Conservation (phyloP, 2,329 filamentous ascomycete genomes). For the Alternaria sp. region DNA sequence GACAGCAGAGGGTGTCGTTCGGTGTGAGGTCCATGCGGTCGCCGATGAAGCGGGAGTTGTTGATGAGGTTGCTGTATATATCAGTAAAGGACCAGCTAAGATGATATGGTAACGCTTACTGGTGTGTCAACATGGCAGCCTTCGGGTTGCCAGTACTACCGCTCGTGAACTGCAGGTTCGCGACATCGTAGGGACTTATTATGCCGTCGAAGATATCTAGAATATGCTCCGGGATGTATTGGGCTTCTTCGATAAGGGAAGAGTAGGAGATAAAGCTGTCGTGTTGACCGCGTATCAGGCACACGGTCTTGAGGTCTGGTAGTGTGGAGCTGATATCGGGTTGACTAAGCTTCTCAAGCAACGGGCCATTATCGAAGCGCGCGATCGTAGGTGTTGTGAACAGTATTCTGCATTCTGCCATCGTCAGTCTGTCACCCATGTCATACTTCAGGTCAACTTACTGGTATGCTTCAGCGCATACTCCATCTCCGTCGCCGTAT, state of each 20-base stretch:
- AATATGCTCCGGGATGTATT: conserved; percentile 40
- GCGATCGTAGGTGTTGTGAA: conserved; percentile 76
- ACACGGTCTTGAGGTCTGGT: conserved; percentile 41
- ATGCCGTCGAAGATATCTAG: conserved; percentile 45
- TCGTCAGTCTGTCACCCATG: neutral
- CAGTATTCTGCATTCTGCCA: conserved; percentile 70
- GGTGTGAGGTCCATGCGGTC: conserved; percentile 73
- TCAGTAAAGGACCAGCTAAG: too few relatives aligned
- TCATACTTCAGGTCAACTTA: conserved; percentile 44
- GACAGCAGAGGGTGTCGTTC: conserved; percentile 76
- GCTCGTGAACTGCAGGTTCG: conserved; percentile 49
- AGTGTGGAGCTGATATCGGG: conserved; percentile 22
- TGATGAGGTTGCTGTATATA: conserved; percentile 41
- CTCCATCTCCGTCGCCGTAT: conserved; percentile 74
- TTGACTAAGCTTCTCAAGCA: conserved; percentile 55
- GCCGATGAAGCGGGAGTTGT: conserved; percentile 57
- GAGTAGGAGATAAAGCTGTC: conserved; percentile 66
- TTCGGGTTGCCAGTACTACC: conserved; percentile 49
- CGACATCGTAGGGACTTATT: conserved; percentile 44
- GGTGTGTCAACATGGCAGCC: conserved; percentile 49
- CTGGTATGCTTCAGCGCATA: conserved; percentile 74
- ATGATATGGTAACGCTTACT: conserved; percentile 19
- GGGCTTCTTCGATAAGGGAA: conserved; percentile 56
- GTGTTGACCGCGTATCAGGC: conserved; percentile 38
- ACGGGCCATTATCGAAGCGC: conserved; percentile 65